phyloP scores from a whole-genome alignment of 2,329 filamentous ascomycete genomes.

The Penicillium sp. region DNA sequence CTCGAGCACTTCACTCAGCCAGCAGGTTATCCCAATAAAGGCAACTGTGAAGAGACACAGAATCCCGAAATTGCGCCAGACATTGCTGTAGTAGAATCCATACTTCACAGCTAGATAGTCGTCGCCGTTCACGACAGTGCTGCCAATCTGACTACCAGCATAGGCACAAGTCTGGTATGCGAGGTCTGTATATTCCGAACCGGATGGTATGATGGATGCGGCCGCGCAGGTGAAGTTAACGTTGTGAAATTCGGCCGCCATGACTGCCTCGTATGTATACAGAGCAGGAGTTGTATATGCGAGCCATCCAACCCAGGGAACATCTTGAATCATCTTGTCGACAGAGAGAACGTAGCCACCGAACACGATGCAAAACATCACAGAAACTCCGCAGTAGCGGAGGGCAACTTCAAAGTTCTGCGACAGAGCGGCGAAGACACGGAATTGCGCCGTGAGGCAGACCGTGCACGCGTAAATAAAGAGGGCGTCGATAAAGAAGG shows the following conservation, averaged over 20 bases:
- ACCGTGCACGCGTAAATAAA: conserved; percentile 53
- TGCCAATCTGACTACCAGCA: conserved; percentile 46
- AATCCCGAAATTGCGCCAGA: conserved; percentile 66
- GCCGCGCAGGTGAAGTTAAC: conserved; percentile 48
- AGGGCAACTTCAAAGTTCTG: conserved; percentile 55
- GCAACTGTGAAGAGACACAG: conserved; percentile 62
- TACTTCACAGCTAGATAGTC: conserved; percentile 47
- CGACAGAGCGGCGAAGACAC: conserved; percentile 52
- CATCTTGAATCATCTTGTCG: conserved; percentile 46
- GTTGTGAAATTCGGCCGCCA: conserved; percentile 54
- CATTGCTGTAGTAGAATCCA: conserved; percentile 43
- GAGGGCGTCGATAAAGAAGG: conserved; percentile 56
- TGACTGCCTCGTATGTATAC: conserved; percentile 56
- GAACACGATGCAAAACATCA: conserved; percentile 53
- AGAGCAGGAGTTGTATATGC: conserved; percentile 40
- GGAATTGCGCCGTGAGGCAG: conserved; percentile 53
- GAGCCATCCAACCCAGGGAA: conserved; percentile 57
- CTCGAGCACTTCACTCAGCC: conserved; percentile 57
- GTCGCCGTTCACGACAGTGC: conserved; percentile 44
- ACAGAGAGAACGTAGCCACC: conserved; percentile 56
- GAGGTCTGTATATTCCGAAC: conserved; percentile 43
- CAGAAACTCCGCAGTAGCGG: conserved; percentile 50
- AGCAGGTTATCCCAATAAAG: conserved; percentile 59
- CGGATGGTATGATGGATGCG: conserved; percentile 49
- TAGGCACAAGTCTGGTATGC: conserved; percentile 51